phyloP scores from a whole-genome alignment of 306 rosid species.

The Potentilla sterilis region DNA sequence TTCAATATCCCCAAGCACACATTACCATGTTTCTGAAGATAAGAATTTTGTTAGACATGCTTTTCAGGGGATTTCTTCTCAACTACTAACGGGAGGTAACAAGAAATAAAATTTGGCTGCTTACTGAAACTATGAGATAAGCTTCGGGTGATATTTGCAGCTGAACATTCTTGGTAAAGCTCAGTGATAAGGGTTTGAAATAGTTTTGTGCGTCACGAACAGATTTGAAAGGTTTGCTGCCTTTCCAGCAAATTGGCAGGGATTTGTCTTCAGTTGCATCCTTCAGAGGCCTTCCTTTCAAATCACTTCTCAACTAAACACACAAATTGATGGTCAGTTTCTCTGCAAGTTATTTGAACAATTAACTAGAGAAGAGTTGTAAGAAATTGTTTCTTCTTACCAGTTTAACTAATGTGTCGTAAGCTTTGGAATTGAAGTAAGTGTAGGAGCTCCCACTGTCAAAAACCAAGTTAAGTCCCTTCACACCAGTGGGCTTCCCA shows the following conservation, averaged over 20 bases:
- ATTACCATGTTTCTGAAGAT: slow-evolving; percentile 49
- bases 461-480: slow-evolving; percentile 53
- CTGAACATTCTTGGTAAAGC: slow-evolving; percentile 43
- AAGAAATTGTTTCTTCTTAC: slow-evolving; percentile 38
- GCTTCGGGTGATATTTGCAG: slow-evolving; percentile 51
- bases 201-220: slow-evolving; percentile 35
- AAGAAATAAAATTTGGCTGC: slow-evolving; percentile 6
- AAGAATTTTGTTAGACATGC: slow-evolving; percentile 23
- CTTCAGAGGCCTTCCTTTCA: slow-evolving; percentile 53
- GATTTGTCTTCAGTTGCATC: slow-evolving; percentile 41
- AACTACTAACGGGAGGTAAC: neutral
- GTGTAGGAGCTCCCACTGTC: slow-evolving; percentile 89
- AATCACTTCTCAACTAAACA: slow-evolving; percentile 48
- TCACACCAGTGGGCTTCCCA: slow-evolving; percentile 48
- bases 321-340: slow-evolving; percentile 12
- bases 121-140: slow-evolving; percentile 67
- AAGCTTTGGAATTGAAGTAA: slow-evolving; percentile 58
- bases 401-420: slow-evolving; percentile 37
- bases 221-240: slow-evolving; percentile 55
- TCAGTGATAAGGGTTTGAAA: slow-evolving; percentile 57
- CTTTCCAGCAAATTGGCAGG: slow-evolving; percentile 78
- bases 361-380: neutral
- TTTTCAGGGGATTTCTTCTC: slow-evolving; percentile 9
- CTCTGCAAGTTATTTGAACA: neutral
- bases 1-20: slow-evolving; percentile 79